Percentiles rank a stretch among this genome's conserved stretches.
Evolutionary conservation across 2,329 filamentous ascomycete genomes (phyloP).

Genomic region (Taxawa tesnikishii): DNA sequence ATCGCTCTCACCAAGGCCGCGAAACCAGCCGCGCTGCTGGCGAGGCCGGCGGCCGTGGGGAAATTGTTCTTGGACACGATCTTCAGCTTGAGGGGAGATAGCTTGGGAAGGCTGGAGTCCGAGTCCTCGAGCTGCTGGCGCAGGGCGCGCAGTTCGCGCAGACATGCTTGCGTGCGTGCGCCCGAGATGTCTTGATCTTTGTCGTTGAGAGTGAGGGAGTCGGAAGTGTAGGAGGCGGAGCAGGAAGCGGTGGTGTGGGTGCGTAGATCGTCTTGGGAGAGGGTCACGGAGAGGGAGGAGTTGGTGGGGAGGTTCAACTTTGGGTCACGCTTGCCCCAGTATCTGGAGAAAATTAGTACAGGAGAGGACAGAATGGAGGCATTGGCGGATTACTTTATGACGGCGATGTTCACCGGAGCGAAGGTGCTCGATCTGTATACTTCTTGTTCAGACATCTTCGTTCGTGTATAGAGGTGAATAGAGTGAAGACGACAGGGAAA

Average conservation of each 20-base stretch:
- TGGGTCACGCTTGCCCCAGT: slow-evolving; percentile 96
- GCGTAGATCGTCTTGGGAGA: slow-evolving; percentile 85
- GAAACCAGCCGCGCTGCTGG: slow-evolving; percentile 52
- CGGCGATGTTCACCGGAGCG: slow-evolving; percentile 94
- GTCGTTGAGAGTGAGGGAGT: slow-evolving; percentile 77
- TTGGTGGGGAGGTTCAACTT: slow-evolving; percentile 96
- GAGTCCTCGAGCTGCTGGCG: slow-evolving; percentile 62
- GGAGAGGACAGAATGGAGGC: slow-evolving; percentile 9
- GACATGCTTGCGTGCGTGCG: slow-evolving; percentile 86
- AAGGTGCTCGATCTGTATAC: slow-evolving; percentile 92
- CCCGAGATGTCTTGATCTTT: slow-evolving; percentile 72
- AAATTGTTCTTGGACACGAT: slow-evolving; percentile 98
- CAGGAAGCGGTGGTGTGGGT: slow-evolving; percentile 94
- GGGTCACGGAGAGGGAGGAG: slow-evolving; percentile 91
- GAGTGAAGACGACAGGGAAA: too few relatives aligned
- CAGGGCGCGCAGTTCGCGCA: slow-evolving; percentile 70
- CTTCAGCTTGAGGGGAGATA: slow-evolving; percentile 64
- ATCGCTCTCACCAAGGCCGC: slow-evolving; percentile 67
- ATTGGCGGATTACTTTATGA: slow-evolving; percentile 62
- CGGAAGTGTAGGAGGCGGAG: slow-evolving; percentile 55
- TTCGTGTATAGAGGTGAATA: slow-evolving; percentile 6
- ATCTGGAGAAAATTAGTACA: too few relatives aligned
- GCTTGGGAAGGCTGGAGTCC: slow-evolving; percentile 65
- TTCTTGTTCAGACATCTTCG: slow-evolving; percentile 31
- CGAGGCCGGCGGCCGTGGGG: slow-evolving; percentile 86